Evolutionary conservation across 176 grass and related monocot species (phyloP).

Genomic region (Avena sativa): DNA sequence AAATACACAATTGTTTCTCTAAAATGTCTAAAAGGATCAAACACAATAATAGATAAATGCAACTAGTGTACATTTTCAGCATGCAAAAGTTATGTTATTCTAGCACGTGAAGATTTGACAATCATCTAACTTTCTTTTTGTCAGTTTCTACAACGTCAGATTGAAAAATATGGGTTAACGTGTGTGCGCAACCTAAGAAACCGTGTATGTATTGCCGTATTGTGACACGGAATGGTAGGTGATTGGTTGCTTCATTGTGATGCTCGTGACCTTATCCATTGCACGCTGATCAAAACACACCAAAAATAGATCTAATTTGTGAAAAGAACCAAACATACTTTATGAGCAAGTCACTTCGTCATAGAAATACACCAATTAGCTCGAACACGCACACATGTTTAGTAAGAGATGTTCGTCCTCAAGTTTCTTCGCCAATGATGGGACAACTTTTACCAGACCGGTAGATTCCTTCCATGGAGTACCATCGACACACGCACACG

Average conservation of each 20-base stretch:
- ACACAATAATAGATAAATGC: no score
- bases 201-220: no score
- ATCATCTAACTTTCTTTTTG: no score
- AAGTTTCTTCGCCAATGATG: conserved; percentile 22
- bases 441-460: neutral
- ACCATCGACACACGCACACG: neutral
- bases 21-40: no score
- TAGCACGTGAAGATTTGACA: no score
- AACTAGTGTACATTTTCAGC: no score
- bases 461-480: neutral
- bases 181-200: no score
- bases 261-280: neutral
- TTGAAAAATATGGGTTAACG: no score
- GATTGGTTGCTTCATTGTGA: neutral
- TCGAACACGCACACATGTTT: conserved; percentile 43
- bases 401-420: conserved; percentile 16
- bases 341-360: conserved; percentile 32
- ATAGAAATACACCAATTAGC: neutral
- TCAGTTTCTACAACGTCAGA: no score
- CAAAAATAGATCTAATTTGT: neutral
- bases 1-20: no score
- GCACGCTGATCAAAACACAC: neutral
- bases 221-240: no score
- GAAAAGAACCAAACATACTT: conserved; percentile 42
- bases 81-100: no score